Conservation (phyloP, 2,329 filamentous ascomycete genomes). For the Massarina eburnea region DNA sequence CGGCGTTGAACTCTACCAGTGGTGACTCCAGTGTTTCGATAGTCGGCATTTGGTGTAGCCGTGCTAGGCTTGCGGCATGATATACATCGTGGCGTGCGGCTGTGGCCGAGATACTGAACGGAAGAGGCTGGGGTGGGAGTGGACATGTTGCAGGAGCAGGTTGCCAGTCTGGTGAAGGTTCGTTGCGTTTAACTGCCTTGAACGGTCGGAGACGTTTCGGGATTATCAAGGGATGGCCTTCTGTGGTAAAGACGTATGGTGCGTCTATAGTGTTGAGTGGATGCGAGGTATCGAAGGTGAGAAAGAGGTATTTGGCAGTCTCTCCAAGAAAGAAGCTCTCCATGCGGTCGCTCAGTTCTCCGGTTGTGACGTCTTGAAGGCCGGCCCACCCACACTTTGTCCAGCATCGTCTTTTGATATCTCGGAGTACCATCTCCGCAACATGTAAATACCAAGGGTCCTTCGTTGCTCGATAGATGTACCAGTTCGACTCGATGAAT, state of each 20-base stretch:
- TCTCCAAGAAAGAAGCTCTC: constrained; percentile 98
- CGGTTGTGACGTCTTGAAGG: constrained; percentile 61
- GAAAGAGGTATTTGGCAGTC: constrained; percentile 92
- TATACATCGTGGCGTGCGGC: constrained; percentile 81
- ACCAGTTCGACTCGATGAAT: constrained; percentile 95
- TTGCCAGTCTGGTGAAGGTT: constrained; percentile 13
- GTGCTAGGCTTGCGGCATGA: constrained; percentile 82
- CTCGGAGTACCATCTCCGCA: constrained; percentile 89
- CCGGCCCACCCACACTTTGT: constrained; percentile 92
- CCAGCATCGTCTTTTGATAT: constrained; percentile 87
- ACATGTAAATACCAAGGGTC: constrained; percentile 97
- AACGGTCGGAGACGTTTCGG: constrained; percentile 52
- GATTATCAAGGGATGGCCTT: constrained; percentile 90
- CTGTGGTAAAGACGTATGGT: constrained; percentile 91
- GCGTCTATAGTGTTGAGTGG: constrained; percentile 85
- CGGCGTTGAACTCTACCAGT: constrained; percentile 55
- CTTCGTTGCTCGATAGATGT: constrained; percentile 88
- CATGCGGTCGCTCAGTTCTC: constrained; percentile 91
- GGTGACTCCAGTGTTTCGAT: constrained; percentile 60
- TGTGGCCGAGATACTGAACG: constrained; percentile 75
- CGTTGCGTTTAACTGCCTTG: constrained; percentile 5
- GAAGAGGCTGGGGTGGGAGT: constrained; percentile 58
- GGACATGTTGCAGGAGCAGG: constrained; percentile 63
- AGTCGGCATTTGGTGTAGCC: constrained; percentile 72
- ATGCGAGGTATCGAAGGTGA: constrained; percentile 84